Percentiles rank a stretch among this genome's conserved stretches.
phyloP scores from a whole-genome alignment of 768 basidiomycete genomes.

The Russula griseocarnosa region DNA sequence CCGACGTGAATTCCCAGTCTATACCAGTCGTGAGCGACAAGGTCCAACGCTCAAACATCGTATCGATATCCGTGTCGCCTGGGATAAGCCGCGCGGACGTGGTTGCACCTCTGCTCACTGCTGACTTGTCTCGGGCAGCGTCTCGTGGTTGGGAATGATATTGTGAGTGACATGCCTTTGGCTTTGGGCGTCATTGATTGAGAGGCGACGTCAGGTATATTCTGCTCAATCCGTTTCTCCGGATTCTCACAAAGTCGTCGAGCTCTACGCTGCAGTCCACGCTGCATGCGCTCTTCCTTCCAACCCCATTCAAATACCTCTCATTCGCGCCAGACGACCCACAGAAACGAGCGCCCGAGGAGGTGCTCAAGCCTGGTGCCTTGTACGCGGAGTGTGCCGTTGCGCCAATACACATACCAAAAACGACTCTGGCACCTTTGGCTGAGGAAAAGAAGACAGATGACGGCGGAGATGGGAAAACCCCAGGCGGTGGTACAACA shows the following conservation, averaged over 20 bases:
- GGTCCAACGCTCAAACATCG: conserved; percentile 65
- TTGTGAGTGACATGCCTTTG: conserved; percentile 42
- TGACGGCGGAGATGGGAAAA: conserved; percentile 29
- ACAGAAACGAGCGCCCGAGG: conserved; percentile 37
- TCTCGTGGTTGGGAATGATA: conserved; percentile 44
- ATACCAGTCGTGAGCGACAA: conserved; percentile 41
- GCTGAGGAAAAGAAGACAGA: conserved; percentile 30
- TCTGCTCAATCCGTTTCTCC: conserved; percentile 59
- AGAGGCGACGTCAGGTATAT: conserved; percentile 49
- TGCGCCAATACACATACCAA: conserved; percentile 36
- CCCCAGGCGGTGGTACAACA: conserved; percentile 35
- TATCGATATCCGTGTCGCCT: conserved; percentile 68
- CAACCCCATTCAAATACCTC: conserved; percentile 67
- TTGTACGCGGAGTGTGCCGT: conserved; percentile 75
- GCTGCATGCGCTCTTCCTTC: conserved; percentile 78
- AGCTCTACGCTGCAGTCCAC: conserved; percentile 63
- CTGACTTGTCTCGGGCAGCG: conserved; percentile 39
- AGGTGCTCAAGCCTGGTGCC: conserved; percentile 73
- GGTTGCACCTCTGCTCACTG: conserved; percentile 52
- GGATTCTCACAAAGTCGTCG: conserved; percentile 67
- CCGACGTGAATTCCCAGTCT: conserved; percentile 33
- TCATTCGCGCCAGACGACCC: conserved; percentile 31
- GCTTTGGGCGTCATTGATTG: neutral
- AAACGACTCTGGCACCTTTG: conserved; percentile 26
- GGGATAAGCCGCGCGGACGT: conserved; percentile 73